Base-by-base conservation (phyloP, 768 basidiomycete species). In the Goffeauzyma gilvescens region DNA sequence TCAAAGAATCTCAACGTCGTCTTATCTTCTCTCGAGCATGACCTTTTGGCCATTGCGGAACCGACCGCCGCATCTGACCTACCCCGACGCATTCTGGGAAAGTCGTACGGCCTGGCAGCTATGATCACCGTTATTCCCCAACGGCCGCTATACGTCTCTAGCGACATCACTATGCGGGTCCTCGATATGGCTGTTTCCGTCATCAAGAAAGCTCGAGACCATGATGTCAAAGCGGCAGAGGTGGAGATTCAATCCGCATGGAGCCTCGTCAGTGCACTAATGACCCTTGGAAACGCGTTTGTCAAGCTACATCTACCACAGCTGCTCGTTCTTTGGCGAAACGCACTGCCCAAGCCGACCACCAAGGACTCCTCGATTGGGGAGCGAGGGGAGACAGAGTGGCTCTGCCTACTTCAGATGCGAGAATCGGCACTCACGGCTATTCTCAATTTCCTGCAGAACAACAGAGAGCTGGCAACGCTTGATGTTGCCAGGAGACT, bases 251-350 rank as follows among this genome's bases (percentile, higher is more conserved):
- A 90, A 56, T 79, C 89, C 1, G 86, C 89, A 0, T 96, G 93
- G 93, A 86, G 78, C 10, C 67, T 81, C 26, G 83, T 98, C 41
- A 77, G 81, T 0, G 78, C 86, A 1, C 66, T 96, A 22, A 86
- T 95, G 82, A 73, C 79, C 2, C 75, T 93, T 6, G 90, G 89
- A 0, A 84, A 82, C 3, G 81, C 85, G 53, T 93, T 96, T 51
- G 86, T 95, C 40, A 77, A 84, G 14, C 75, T 85, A 0, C 87
- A 98, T 60, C 72, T 96, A 2, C 81, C 89, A 0, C 90, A 95
- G 53, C 69, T 96, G 14, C 72, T 96, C 30, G 85, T 96, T 0
- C 73, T 98, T 3, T 98, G 93, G 93, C 71, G 93, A 24, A 98
- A 98, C 53, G 87, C 90, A 1, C 70, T 98, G 0, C 87, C 93